These are phyloP conservation scores for Sisymbrium irio DNA, from an alignment of 345 rosid genomes.

Conservation along the genomic window DNA sequence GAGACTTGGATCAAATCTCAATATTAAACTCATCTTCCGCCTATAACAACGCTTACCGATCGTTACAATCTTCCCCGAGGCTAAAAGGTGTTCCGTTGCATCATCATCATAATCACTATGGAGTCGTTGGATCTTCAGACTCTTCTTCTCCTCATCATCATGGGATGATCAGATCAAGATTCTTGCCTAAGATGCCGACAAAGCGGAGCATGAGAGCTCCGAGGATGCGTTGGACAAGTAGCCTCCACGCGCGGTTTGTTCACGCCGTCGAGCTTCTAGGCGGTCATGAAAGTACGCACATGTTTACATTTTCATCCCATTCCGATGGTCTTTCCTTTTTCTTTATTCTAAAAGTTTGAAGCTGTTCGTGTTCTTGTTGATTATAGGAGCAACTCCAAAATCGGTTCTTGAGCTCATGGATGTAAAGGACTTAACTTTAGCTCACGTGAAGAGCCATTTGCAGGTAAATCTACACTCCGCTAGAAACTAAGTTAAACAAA, in stretches of 20 bases:
- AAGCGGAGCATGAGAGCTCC: constrained; percentile 90
- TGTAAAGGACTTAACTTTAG: constrained; percentile 85
- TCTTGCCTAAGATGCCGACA: constrained; percentile 60
- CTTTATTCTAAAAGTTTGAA: background rate
- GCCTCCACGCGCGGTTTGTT: constrained; percentile 79
- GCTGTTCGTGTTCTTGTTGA: background rate
- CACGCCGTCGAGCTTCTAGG: constrained; percentile 92
- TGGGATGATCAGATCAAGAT: constrained; percentile 68
- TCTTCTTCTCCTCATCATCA: constrained; percentile 38
- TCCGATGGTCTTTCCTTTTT: background rate
- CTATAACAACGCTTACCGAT: constrained; percentile 35
- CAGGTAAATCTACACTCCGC: constrained; percentile 50
- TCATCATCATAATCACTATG: constrained; percentile 45
- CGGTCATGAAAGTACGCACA: constrained; percentile 80
- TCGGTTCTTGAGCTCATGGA: constrained; percentile 91
- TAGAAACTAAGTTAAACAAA: background rate
- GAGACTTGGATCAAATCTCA: constrained; percentile 52
- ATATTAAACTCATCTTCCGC: constrained; percentile 42
- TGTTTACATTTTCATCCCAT: background rate
- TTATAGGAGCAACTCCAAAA: constrained; percentile 88
- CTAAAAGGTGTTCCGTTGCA: constrained; percentile 49
- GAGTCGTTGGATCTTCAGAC: constrained; percentile 54
- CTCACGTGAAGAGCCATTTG: constrained; percentile 90
- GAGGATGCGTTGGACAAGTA: constrained; percentile 90
- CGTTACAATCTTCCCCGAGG: constrained; percentile 40